Evolutionary conservation across 2,329 filamentous ascomycete species (phyloP), one percentile per base, ranked within the genome.

Genomic region (Penicillium sp.): DNA sequence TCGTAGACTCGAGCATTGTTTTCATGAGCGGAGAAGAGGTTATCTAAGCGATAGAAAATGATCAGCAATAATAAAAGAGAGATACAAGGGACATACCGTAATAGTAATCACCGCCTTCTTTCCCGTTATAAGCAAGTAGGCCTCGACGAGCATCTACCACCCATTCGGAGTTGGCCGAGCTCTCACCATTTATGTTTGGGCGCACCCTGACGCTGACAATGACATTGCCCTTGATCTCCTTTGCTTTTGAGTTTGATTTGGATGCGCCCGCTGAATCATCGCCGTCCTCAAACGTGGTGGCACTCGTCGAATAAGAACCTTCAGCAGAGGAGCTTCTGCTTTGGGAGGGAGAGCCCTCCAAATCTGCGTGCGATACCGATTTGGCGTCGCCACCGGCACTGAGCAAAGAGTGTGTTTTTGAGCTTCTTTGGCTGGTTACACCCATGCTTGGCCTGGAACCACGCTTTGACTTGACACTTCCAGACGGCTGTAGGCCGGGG

Each of bases 1-100:
- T 99, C 95, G 76, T 99, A 99, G 9, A 99, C 95, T 74, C 90
- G 90, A 57, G 92, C 88, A 75, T 99, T 99, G 75, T 97, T 91
- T 75, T 99, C 94, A 74, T 96, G 88, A 19, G 93, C 91, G 55
- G 92, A 88, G 78, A 99, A 99, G 64, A 98, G 95, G 79, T 98
- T 98, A 82, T 99, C 95, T 96, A 26, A 15, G 35, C 61, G 61
- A 62, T 75, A 58, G 48, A 19, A 26, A 19, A 17, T 26, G 26
- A 29, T 51, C 30, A 50, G 23, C 23, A 11, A 49, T 9, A 35
- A 4, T 72, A 70, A 70, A 52, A 17, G 11, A 17, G 11, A 47
- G 38, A 21, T 35, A 44, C 8, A 15, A 19, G n/a, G n/a, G 44
- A 30, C 88, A 75, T 83, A 96, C 93, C 93, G 79, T 97, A 98